These are phyloP conservation scores for Rhynchosporium secalis DNA, from an alignment of 2,329 filamentous ascomycete genomes.

Conservation along the genomic window DNA sequence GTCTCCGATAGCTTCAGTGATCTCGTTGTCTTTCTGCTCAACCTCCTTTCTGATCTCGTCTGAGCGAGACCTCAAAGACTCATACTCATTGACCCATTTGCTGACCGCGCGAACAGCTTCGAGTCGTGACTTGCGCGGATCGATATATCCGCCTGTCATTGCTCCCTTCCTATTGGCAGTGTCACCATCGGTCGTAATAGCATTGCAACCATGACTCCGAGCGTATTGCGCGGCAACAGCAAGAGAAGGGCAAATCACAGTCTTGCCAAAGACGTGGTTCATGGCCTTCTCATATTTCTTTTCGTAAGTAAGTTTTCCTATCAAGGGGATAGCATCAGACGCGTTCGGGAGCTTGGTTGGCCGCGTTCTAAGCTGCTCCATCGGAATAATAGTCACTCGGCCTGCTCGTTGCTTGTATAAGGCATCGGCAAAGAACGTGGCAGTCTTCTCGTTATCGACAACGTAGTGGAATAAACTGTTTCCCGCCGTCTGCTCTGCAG, in stretches of 20 bases:
- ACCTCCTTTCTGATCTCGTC: conserved; percentile 68
- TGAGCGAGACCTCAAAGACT: conserved; percentile 63
- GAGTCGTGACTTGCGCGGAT: conserved; percentile 82
- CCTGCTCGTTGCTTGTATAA: conserved; percentile 79
- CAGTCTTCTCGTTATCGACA: conserved; percentile 87
- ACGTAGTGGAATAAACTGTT: conserved; percentile 94
- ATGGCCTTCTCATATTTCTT: conserved; percentile 79
- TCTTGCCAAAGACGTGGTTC: conserved; percentile 92
- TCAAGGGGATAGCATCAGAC: conserved; percentile 81
- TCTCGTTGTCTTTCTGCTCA: conserved; percentile 80
- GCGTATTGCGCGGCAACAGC: conserved; percentile 88
- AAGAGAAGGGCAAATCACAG: conserved; percentile 89
- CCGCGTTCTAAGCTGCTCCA: conserved; percentile 75
- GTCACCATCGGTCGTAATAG: conserved; percentile 93
- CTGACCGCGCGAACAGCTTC: conserved; percentile 76
- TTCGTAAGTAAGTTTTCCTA: conserved; percentile 83
- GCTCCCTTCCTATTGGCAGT: conserved; percentile 93
- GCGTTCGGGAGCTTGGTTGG: conserved; percentile 77
- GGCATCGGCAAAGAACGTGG: conserved; percentile 75
- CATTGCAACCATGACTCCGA: conserved; percentile 85
- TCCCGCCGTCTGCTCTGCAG: conserved; percentile 90
- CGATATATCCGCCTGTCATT: conserved; percentile 91
- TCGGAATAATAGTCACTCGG: conserved; percentile 90
- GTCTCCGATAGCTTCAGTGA: conserved; percentile 82
- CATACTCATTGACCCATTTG: conserved; percentile 73